Evolutionary conservation across 495 filamentous ascomycete species (phyloP).

Genomic region (Sordaria brevicollis): DNA sequence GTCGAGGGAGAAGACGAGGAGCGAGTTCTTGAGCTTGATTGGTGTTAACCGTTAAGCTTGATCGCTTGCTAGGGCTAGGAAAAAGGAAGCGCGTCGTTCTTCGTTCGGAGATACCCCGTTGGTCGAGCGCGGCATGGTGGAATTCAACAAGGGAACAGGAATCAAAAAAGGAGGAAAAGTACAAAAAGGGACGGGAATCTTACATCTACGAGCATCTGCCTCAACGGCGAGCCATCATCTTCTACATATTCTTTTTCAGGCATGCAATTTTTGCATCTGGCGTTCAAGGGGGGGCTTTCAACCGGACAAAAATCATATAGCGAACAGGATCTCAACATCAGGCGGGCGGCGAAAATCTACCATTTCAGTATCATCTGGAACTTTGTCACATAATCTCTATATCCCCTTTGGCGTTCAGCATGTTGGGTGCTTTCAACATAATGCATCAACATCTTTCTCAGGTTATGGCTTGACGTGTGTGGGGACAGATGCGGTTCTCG

Average conservation of each 20-base stretch:
- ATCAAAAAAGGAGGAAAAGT: neutral
- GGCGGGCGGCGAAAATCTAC: neutral
- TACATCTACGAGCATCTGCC: conserved; percentile 2
- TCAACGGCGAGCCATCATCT: conserved; percentile 9
- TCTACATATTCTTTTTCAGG: neutral
- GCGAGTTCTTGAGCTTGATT: conserved; percentile 80
- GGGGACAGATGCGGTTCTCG: neutral
- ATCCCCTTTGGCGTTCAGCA: neutral
- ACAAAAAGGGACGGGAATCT: neutral
- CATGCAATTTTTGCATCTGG: neutral
- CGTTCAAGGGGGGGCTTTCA: neutral
- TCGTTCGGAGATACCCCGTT: neutral
- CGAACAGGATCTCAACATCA: conserved; percentile 25
- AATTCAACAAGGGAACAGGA: neutral
- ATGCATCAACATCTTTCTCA: neutral
- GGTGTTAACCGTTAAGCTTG: conserved; percentile 41
- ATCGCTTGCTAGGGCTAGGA: conserved; percentile 2
- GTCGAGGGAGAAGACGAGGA: conserved; percentile 81
- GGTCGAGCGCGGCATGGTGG: neutral
- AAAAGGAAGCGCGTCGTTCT: neutral
- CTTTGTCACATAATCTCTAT: neutral
- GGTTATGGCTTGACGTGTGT: neutral
- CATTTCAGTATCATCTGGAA: neutral
- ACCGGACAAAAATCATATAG: neutral
- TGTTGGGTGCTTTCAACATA: neutral